Conservation (phyloP, 169 alveolate species). For the Toxoplasma gondii region DNA sequence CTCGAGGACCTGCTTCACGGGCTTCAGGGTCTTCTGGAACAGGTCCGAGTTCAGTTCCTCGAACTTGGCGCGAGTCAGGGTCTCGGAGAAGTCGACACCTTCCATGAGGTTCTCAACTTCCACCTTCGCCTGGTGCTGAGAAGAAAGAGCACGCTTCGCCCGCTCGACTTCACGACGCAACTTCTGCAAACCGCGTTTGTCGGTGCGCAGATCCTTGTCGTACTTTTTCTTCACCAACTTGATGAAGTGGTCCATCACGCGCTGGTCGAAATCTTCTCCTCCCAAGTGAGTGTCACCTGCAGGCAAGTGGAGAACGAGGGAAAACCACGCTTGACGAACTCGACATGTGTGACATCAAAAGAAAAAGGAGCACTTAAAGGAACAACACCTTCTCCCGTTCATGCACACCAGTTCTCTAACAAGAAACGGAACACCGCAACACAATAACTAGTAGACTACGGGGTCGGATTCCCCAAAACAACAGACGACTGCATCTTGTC, state of each 20-base stretch:
- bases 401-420: neutral
- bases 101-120: slow-evolving; percentile 88
- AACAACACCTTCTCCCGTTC: neutral
- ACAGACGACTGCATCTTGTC: too few species aligned
- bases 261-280: slow-evolving; percentile 98
- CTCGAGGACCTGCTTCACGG: slow-evolving; percentile 89
- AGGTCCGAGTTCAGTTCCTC: slow-evolving; percentile 91
- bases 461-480: too few species aligned
- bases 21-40: slow-evolving; percentile 89
- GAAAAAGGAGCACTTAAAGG: neutral
- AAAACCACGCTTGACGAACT: neutral
- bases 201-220: slow-evolving; percentile 90
- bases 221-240: slow-evolving; percentile 93
- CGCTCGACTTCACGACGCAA: slow-evolving; percentile 97
- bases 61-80: slow-evolving; percentile 92
- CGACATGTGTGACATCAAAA: neutral
- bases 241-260: slow-evolving; percentile 97
- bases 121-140: slow-evolving; percentile 86
- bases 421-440: neutral
- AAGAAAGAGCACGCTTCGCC: slow-evolving; percentile 96
- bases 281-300: slow-evolving; percentile 97
- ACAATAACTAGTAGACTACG: too few species aligned
- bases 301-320: neutral
- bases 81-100: slow-evolving; percentile 89
- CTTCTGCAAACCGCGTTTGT: slow-evolving; percentile 96